Base-by-base conservation (phyloP, 768 basidiomycete species). In the Infundibulicybe gibba region DNA sequence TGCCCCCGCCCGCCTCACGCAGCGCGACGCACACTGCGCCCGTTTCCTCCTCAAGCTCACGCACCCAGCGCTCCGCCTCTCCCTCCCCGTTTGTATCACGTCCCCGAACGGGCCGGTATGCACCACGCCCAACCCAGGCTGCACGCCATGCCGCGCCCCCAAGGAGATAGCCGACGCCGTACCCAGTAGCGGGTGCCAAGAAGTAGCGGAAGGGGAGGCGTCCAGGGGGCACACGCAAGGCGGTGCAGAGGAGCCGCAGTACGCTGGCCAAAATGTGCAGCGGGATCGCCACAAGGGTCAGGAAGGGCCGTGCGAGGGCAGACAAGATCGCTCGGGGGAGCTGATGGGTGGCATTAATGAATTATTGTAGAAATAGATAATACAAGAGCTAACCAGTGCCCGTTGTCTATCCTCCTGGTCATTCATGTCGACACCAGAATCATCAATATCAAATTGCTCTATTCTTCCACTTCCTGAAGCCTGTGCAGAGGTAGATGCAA, bases 11-110 rank as follows among this genome's bases (percentile, higher is more conserved):
- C 10, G 49, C 61, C 17, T 59, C 64, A n/a, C 63, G 56, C 16
- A 72, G 69, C 41, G 76, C 76, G 38, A 85, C 68, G 46, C 72
- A 80, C 13, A 83, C 66, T 0, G 88, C 89, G 4, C 90, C 90
- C 0, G 90, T 91, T 60, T 90, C 87, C 49, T 92, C 89, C 61
- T 94, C 90, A 4, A 94, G 73, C 25, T 84, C 79, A 16, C 83
- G 76, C 14, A 94, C 72, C 86, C 89, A 92, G 20, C 83, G 73
- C 51, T 90, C 90, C 0, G 80, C 75, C 0, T 80, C 84, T 13
- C 77, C 71, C 25, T 25, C 25, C 2, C 79, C 66, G 48, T 62
- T 57, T 25, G 63, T 45, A 39, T 64, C 63, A 41, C 69, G 64
- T 39, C 70, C 55, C 9, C 69, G 64, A 3, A 68, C 54, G 9